phyloP scores from a whole-genome alignment of 2,329 filamentous ascomycete species.

The Beauveria australis region DNA sequence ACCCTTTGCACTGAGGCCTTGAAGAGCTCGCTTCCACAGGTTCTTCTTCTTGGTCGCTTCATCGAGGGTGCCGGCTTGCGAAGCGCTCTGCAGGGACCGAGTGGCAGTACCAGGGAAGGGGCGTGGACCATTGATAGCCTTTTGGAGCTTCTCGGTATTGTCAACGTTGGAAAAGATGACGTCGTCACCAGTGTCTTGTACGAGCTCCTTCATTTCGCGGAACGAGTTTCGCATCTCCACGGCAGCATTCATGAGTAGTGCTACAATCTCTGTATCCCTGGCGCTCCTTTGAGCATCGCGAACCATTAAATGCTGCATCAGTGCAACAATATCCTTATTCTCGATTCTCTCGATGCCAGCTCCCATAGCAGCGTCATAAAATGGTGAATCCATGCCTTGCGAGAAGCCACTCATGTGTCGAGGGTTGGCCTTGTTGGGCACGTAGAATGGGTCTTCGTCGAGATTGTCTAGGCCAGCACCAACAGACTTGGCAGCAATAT shows the following conservation, averaged over 20 bases:
- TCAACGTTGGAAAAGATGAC: slow-evolving; percentile 81
- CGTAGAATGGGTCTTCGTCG: slow-evolving; percentile 60
- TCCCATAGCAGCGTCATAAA: slow-evolving; percentile 86
- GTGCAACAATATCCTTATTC: slow-evolving; percentile 89
- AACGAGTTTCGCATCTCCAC: slow-evolving; percentile 97
- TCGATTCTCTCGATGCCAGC: slow-evolving; percentile 85
- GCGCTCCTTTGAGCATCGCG: slow-evolving; percentile 94
- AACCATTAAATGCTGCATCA: slow-evolving; percentile 98
- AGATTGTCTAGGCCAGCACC: slow-evolving; percentile 45
- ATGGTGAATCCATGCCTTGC: slow-evolving; percentile 78
- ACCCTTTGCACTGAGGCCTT: slow-evolving; percentile 80
- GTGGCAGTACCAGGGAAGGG: slow-evolving; percentile 64
- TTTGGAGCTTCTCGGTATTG: slow-evolving; percentile 79
- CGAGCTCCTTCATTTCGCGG: slow-evolving; percentile 87
- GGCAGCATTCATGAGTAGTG: slow-evolving; percentile 86
- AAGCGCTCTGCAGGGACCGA: slow-evolving; percentile 49
- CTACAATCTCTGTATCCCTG: slow-evolving; percentile 90
- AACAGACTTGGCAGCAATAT: slow-evolving; percentile 47
- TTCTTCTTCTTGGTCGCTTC: slow-evolving; percentile 74
- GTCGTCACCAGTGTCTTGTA: slow-evolving; percentile 76
- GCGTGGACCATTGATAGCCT: slow-evolving; percentile 75
- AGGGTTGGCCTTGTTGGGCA: slow-evolving; percentile 42
- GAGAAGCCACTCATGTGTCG: slow-evolving; percentile 82
- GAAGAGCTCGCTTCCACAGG: slow-evolving; percentile 88
- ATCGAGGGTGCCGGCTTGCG: slow-evolving; percentile 46